Evolutionary conservation across 208 protist species (phyloP).

Genomic region (Trypanosomatidae sp.): DNA sequence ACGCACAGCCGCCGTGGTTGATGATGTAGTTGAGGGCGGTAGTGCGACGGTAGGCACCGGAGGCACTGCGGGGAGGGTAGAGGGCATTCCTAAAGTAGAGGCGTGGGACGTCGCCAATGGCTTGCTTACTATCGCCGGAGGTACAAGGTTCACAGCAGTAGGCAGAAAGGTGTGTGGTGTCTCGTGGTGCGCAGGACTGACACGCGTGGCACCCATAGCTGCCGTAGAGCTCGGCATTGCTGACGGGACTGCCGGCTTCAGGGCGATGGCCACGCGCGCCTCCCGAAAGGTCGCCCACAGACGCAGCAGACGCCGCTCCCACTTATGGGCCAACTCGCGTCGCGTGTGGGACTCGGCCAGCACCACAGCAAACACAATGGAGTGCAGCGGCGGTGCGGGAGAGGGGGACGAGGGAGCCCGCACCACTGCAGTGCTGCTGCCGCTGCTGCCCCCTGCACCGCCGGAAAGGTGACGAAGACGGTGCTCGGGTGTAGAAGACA

Average conservation of each 20-base stretch:
- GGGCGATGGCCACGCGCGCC: slow-evolving; percentile 22
- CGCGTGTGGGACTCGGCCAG: slow-evolving; percentile 63
- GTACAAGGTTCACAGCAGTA: too few relatives aligned
- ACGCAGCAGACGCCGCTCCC: slow-evolving; percentile 41
- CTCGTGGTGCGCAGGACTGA: neutral
- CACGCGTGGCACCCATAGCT: neutral
- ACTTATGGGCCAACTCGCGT: slow-evolving; percentile 45
- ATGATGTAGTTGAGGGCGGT: too few relatives aligned
- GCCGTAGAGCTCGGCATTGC: too few relatives aligned
- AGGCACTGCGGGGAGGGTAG: too few relatives aligned
- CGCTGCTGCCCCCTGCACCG: neutral
- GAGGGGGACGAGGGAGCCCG: neutral
- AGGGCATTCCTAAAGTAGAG: too few relatives aligned
- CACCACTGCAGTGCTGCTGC: slow-evolving; percentile 3
- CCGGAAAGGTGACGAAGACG: too few relatives aligned
- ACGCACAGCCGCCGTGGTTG: too few relatives aligned
- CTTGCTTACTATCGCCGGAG: too few relatives aligned
- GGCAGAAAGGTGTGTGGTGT: too few relatives aligned
- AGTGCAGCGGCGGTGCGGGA: slow-evolving; percentile 22
- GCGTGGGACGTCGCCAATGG: too few relatives aligned
- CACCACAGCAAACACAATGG: slow-evolving; percentile 48
- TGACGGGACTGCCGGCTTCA: slow-evolving; percentile 6
- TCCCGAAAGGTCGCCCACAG: slow-evolving; percentile 39
- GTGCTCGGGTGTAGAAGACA: too few relatives aligned
- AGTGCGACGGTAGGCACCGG: too few relatives aligned